Percentiles rank a stretch among this genome's conserved stretches.
phyloP scores from a whole-genome alignment of 805 yeast species.

The Jamesozyma rosinii region DNA sequence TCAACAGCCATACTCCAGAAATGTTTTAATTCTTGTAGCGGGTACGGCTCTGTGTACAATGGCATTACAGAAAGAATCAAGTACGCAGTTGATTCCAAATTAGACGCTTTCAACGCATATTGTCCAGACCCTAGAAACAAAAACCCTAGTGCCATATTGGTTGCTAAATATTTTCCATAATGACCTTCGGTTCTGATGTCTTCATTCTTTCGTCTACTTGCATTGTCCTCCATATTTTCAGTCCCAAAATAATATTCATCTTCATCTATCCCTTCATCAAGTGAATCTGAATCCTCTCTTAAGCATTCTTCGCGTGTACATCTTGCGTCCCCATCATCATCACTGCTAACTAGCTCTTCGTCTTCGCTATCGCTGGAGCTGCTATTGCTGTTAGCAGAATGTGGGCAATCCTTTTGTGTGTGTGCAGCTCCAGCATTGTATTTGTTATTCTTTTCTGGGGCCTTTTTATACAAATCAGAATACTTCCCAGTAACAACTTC shows the following conservation, averaged over 20 bases:
- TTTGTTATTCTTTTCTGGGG: background rate
- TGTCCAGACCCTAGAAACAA: conserved; percentile 90
- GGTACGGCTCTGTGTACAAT: conserved; percentile 32
- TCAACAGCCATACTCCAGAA: conserved; percentile 84
- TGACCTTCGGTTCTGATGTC: conserved; percentile 28
- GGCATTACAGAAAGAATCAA: conserved; percentile 75
- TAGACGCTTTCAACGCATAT: conserved; percentile 59
- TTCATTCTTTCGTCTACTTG: conserved; percentile 3
- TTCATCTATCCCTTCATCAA: background rate
- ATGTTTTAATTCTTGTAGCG: conserved; percentile 76
- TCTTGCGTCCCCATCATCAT: background rate
- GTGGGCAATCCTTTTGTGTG: background rate
- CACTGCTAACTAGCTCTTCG: background rate
- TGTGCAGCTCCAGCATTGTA: background rate
- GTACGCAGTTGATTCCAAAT: conserved; percentile 32
- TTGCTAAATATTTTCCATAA: conserved; percentile 68
- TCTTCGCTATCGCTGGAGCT: background rate
- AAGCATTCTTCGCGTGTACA: background rate
- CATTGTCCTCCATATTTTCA: background rate
- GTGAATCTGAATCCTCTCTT: background rate
- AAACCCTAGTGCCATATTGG: conserved; percentile 77
- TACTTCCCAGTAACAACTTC: conserved; percentile 39
- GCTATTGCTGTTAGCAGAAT: background rate
- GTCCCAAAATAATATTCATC: background rate
- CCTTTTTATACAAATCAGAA: conserved; percentile 19